These are phyloP conservation scores for Chlorella ohadii DNA, from an alignment of 139 green algal genomes.

Conservation along the genomic window DNA sequence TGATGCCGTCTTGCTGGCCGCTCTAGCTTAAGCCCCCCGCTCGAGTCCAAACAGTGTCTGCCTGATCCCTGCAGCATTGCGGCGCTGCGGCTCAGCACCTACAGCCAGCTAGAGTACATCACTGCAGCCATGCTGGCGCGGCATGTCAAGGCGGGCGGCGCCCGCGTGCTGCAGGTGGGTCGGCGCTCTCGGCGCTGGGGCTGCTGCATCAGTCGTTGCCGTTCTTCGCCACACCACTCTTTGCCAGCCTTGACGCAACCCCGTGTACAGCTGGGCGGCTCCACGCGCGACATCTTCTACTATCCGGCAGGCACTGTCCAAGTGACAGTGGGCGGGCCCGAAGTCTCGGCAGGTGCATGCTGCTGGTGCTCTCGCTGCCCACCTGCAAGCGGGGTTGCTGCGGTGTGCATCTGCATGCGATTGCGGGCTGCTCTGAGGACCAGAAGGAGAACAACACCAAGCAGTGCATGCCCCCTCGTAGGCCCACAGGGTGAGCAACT, in stretches of 20 bases:
- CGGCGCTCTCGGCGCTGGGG: no score
- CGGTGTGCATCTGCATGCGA: no score
- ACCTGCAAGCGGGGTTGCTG: no score
- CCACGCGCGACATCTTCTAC: constrained; percentile 66
- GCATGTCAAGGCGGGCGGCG: constrained; percentile 49
- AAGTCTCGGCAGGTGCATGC: not conserved
- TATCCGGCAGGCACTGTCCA: constrained; percentile 53
- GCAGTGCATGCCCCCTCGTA: not conserved
- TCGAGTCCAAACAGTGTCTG: no score
- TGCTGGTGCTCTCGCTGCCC: no score
- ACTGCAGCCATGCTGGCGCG: constrained; percentile 66
- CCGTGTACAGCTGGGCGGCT: constrained; percentile 65
- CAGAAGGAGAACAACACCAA: not conserved
- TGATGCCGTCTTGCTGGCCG: no score
- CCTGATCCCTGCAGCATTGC: constrained; percentile 47
- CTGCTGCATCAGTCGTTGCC: no score
- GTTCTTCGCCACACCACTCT: no score
- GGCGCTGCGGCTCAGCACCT: constrained; percentile 46
- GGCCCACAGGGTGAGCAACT: no score
- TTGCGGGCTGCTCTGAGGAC: no score
- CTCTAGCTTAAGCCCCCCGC: no score
- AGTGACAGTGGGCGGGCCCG: constrained; percentile 6
- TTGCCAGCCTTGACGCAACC: not conserved
- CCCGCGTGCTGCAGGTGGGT: constrained; percentile 29
- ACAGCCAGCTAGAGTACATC: constrained; percentile 69